A percentile compares a stretch with the other conserved stretches of the same genome.
Conservation (phyloP, 2,329 filamentous ascomycete species). For the Kalaharituber pfeilii region DNA sequence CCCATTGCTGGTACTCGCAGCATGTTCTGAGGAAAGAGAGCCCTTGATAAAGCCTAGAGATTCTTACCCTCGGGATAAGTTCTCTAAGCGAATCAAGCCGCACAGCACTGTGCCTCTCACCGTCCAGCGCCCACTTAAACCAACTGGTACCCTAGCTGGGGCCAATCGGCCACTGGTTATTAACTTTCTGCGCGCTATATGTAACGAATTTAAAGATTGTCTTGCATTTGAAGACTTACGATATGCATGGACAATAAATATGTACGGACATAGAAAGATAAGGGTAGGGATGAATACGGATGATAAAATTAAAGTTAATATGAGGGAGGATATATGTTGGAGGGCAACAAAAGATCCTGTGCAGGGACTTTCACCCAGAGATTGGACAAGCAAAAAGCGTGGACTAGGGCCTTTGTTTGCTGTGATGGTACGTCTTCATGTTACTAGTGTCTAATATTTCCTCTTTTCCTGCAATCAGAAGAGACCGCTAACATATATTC, state of each 20-base stretch:
- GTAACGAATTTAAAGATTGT: background rate
- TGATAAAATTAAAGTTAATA: background rate
- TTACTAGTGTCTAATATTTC: too few species aligned
- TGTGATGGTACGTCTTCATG: background rate
- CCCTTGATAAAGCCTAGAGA: background rate
- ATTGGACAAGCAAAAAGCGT: constrained; percentile 1
- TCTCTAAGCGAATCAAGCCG: background rate
- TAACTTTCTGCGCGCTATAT: background rate
- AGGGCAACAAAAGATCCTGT: background rate
- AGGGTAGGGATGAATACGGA: background rate
- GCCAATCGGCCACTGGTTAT: background rate
- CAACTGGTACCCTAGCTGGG: background rate
- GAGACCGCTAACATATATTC: background rate
- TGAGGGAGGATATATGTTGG: background rate
- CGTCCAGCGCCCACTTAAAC: background rate
- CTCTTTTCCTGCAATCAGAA: too few species aligned
- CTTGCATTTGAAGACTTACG: background rate
- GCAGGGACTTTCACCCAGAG: background rate
- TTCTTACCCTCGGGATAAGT: too few species aligned
- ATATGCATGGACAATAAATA: background rate
- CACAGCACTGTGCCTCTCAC: background rate
- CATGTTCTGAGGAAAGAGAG: background rate
- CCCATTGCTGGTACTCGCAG: background rate
- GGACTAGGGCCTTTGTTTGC: background rate
- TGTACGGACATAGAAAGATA: background rate